These are phyloP conservation scores for Sporisorium iseilematis-ciliati DNA, from an alignment of 1,284 basidiomycete genomes.

Conservation along the genomic window DNA sequence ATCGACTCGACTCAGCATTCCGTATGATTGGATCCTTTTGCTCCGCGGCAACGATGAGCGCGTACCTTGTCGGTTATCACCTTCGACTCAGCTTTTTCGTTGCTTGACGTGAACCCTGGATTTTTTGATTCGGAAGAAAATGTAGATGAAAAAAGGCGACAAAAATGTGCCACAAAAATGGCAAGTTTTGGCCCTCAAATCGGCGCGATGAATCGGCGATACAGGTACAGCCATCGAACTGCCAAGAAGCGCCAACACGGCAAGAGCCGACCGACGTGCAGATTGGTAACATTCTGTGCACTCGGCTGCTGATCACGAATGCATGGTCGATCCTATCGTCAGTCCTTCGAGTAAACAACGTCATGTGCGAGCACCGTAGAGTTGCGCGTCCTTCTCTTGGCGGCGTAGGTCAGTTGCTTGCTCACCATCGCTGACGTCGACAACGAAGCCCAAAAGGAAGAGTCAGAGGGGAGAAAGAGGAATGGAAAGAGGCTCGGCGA, in stretches of 20 bases:
- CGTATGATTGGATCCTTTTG: background rate
- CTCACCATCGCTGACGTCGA: background rate
- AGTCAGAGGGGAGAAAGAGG: background rate
- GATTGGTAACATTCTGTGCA: conserved; percentile 14
- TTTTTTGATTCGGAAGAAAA: background rate
- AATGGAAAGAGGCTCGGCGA: conserved; percentile 23
- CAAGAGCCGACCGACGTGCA: conserved; percentile 16
- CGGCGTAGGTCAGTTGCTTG: background rate
- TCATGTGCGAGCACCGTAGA: background rate
- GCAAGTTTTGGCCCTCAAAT: background rate
- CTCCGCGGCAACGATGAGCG: conserved; percentile 3
- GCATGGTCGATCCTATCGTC: conserved; percentile 6
- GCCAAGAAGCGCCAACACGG: conserved; percentile 21
- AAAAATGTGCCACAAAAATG: background rate
- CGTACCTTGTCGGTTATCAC: conserved; percentile 3
- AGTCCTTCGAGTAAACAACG: background rate
- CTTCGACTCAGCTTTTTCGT: conserved; percentile 7
- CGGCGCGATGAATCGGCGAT: background rate
- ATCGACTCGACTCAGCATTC: conserved; percentile 10
- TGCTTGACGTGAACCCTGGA: too few species aligned
- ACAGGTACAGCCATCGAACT: conserved; percentile 5
- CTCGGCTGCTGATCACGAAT: background rate
- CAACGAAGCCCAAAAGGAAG: background rate
- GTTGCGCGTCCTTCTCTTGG: background rate
- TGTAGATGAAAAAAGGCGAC: background rate